Base-by-base conservation (phyloP, 2,329 filamentous ascomycete species). In the Diaporthe citriasiana region DNA sequence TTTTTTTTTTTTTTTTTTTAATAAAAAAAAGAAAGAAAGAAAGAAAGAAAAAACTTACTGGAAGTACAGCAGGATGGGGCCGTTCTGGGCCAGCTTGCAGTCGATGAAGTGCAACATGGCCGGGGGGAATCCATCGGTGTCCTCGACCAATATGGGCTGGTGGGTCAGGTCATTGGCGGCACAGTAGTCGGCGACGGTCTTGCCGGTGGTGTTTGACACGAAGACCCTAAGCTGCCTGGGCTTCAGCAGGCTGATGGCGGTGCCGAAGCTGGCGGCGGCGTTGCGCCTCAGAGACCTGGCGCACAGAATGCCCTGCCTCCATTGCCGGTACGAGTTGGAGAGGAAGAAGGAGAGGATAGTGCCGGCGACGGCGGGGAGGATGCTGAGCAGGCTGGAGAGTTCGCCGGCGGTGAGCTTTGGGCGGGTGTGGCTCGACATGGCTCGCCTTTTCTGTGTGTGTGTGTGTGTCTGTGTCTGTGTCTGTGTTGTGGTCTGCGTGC, bases 231-330 rank as follows among this genome's bases (percentile, higher is more conserved):
- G 68, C 45, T 77, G 72, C 17, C 74, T 53, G 42, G 65, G 65
- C 38, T 59, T 74, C 19, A 74, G n/a, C 38, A 71, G 50, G 57
- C 50, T 66, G 68, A 71, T 53, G 56, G 40, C 47, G 6, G 72
- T 74, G 50, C 72, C 72, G 51, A 71, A 66, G 68, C 68, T 71
- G 30, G 72, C 72, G 38, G 50, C 57, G 57, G 72, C 68, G 57
- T 74, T 74, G 35, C 72, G 55, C 51, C 68, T 50, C 19, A 71
- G 60, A 12, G 66, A 65, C 68, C 47, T 74, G 50, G 68, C 57
- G 82, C 83, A 13, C 79, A 86, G 74, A 81, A 84, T 76, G 81
- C 86, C 42, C 79, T 86, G 50, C 57, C 68, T 74, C 72, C 72
- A 74, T 30, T 74, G 72, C 13, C 42, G 63, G 57, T 59, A 71